Evolutionary conservation across 495 filamentous ascomycete genomes (phyloP).

Genomic region (Xylaria scruposa): DNA sequence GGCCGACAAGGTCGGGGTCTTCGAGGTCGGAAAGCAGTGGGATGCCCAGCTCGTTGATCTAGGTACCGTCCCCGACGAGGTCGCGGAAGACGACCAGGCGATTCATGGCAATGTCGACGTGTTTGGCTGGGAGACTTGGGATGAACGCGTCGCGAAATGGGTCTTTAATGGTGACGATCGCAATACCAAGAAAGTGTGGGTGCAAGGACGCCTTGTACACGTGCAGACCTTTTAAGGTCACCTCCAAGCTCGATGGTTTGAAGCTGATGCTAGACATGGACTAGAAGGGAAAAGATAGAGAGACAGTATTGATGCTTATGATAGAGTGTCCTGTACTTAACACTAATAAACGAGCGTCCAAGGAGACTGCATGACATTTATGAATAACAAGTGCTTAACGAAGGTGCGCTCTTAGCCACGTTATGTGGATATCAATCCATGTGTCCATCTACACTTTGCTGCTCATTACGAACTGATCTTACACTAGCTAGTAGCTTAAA

Average conservation of each 20-base stretch:
- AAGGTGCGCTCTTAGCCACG: neutral
- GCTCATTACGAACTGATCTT: neutral
- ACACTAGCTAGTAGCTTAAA: neutral
- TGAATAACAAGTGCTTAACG: neutral
- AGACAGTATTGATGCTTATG: neutral
- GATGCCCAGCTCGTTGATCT: constrained; percentile 83
- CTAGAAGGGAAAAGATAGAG: neutral
- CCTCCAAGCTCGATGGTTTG: neutral
- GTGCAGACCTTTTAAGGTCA: constrained; percentile 38
- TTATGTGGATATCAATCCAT: neutral
- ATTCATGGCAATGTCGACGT: constrained; percentile 70
- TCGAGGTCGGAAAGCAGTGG: constrained; percentile 87
- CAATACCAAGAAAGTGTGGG: constrained; percentile 82
- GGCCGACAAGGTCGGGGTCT: constrained; percentile 70
- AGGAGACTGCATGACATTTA: neutral
- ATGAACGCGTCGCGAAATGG: constrained; percentile 85
- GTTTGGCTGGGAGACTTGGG: constrained; percentile 85
- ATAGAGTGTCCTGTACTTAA: neutral
- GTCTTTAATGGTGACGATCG: constrained; percentile 86
- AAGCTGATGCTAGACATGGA: neutral
- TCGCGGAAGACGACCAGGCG: constrained; percentile 34
- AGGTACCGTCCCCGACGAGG: constrained; percentile 47
- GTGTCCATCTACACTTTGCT: neutral
- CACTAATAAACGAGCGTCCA: neutral
- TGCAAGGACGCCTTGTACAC: constrained; percentile 79